A percentile compares a stretch with the other conserved stretches of the same genome.
Conservation (phyloP, 192 early-diverging fungal genomes). For the Podila epicladia region DNA sequence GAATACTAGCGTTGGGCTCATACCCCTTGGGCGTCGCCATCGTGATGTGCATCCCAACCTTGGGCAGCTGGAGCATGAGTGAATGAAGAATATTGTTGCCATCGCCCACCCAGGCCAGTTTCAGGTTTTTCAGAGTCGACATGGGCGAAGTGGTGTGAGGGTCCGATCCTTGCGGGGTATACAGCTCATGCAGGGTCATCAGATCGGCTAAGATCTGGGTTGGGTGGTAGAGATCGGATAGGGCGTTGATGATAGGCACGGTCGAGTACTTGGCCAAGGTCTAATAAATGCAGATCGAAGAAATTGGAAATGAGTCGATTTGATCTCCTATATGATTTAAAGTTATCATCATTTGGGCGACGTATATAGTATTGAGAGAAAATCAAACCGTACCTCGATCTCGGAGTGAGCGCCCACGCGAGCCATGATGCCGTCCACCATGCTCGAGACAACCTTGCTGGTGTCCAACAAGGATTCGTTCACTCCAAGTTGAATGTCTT, state of each 20-base stretch:
- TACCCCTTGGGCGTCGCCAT: slow-evolving; percentile 92
- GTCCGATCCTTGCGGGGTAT: slow-evolving; percentile 52
- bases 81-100: slow-evolving; percentile 97
- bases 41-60: slow-evolving; percentile 82
- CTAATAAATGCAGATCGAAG: slow-evolving; percentile 37
- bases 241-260: slow-evolving; percentile 96
- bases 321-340: background rate
- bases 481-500: slow-evolving; percentile 97
- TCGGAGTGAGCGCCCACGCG: slow-evolving; percentile 90
- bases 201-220: slow-evolving; percentile 97
- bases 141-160: slow-evolving; percentile 60
- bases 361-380: background rate
- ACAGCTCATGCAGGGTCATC: slow-evolving; percentile 92
- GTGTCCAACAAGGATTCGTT: slow-evolving; percentile 95
- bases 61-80: slow-evolving; percentile 88
- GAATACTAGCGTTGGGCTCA: slow-evolving; percentile 73
- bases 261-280: slow-evolving; percentile 85
- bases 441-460: slow-evolving; percentile 89
- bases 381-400: slow-evolving; percentile 70
- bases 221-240: slow-evolving; percentile 95
- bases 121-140: slow-evolving; percentile 71
- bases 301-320: background rate
- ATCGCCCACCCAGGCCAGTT: slow-evolving; percentile 99
- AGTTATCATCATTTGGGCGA: background rate
- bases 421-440: slow-evolving; percentile 97